Evolutionary conservation across 768 basidiomycete genomes (phyloP), one percentile per base, ranked within the genome.

Genomic region (Termitomyces sp.): DNA sequence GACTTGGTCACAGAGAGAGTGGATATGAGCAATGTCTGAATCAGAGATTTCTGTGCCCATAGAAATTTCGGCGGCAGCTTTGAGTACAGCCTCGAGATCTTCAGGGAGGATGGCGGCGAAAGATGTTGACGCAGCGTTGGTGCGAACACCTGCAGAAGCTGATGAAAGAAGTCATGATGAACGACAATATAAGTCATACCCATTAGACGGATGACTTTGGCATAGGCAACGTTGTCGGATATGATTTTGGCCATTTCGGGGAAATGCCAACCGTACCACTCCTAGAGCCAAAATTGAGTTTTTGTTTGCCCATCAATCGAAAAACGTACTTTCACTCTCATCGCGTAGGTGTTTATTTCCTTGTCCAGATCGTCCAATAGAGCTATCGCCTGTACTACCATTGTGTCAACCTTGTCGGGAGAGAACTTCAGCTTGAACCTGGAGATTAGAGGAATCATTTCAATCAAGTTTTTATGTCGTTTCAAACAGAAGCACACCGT

Each of bases 251-350:
- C 90, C 89, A 99, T 92, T 74, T 99, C 97, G 5, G 97, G 97
- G 82, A 99, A 99, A 77, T 99, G 97, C 97, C 97, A 99, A 37
- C 97, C 97, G 66, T 99, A 99, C 97, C 97, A 99, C 83, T 99
- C 97, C 96, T 97, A 64, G 27, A 41, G 26, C 8, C 31, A n/a
- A 39, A 1, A 8, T 42, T 36, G 7, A 20, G 12, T 3, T 12
- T n/a, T 26, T 12, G 1, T 16, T 49, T 22, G 2, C 8, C 5
- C 6, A 56, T 49, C 13, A 24, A 48, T 39, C n/a, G n/a, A 43
- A 16, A 47, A 46, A 56, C 80, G 34, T 57, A 95, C 95, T 83
- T 99, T 99, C 46, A 96, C 93, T 67, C 97, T 85, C 97, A 99
- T 99, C 14, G 95, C 84, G 69, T 99, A 99, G 53, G 98, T 97